These are phyloP conservation scores for Bipolaris cookei DNA, from an alignment of 2,329 filamentous ascomycete genomes.

Conservation along the genomic window DNA sequence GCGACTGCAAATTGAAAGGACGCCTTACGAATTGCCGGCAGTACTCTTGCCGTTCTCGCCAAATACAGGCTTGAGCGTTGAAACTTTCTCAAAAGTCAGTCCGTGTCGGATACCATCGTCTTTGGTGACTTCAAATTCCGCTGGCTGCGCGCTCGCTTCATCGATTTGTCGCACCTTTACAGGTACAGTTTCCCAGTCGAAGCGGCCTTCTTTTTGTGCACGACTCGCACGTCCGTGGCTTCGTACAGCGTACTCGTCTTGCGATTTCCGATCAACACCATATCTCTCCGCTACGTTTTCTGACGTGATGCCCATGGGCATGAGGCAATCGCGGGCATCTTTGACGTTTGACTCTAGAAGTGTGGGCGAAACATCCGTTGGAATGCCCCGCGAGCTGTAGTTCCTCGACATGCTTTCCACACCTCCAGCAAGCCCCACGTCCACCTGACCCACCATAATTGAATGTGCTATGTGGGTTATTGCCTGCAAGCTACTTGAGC, in stretches of 20 bases:
- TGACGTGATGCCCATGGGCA: slow-evolving; percentile 98
- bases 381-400: slow-evolving; percentile 77
- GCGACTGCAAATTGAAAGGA: not conserved
- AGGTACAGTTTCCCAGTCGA: slow-evolving; percentile 91
- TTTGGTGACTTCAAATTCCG: slow-evolving; percentile 75
- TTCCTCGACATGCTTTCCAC: slow-evolving; percentile 91
- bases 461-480: slow-evolving; percentile 91
- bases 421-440: slow-evolving; percentile 84
- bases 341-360: slow-evolving; percentile 74
- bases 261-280: slow-evolving; percentile 74
- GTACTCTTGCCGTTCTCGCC: slow-evolving; percentile 87
- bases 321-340: slow-evolving; percentile 82
- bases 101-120: slow-evolving; percentile 93
- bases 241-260: slow-evolving; percentile 87
- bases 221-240: slow-evolving; percentile 84
- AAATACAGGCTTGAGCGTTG: slow-evolving; percentile 88
- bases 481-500: slow-evolving; percentile 93
- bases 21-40: slow-evolving; percentile 72
- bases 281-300: slow-evolving; percentile 95
- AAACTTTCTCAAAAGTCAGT: slow-evolving; percentile 79
- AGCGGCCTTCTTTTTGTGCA: slow-evolving; percentile 87
- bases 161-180: slow-evolving; percentile 82
- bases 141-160: slow-evolving; percentile 67
- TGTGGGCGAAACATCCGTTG: slow-evolving; percentile 74
- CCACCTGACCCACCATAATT: slow-evolving; percentile 79